Evolutionary conservation across 768 basidiomycete genomes (phyloP), one percentile per base, ranked within the genome.

Genomic region (Krasilnikovozyma curviuscula): DNA sequence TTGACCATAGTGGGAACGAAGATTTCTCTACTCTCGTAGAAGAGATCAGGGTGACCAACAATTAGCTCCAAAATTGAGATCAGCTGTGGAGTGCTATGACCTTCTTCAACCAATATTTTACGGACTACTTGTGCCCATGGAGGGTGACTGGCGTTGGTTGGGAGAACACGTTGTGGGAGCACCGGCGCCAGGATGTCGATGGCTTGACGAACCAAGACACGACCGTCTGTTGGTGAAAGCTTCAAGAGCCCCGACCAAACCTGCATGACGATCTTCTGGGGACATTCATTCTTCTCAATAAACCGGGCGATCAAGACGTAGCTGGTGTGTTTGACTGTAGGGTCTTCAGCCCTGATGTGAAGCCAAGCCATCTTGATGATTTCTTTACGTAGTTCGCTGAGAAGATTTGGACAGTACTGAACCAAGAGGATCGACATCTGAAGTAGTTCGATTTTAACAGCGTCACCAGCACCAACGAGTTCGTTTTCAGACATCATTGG

Each of bases 1-100:
- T 81, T 81, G 33, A 89, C 82, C 68, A 98, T 88, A 59, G 88
- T 82, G 0, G 86, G 81, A 13, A 95, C 75, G 65, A 95, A 97
- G 8, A 93, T 69, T 3, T 83, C 80, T 34, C 93, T 80, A 49
- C 86, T 83, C 34, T 83, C 79, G 68, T 81, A 97, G 67, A 95
- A 98, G 8, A 93, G 70, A 44, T 84, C 74, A 0, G 83, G 77
- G 52, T 95, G 86, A 51, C 85, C 81, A 53, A 85, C 79, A 48
- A 98, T 79, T 46, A 98, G 74, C 53, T 89, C 81, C 61, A 93
- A 98, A 44, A 95, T 81, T 53, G 73, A 71, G 51, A 80, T 76
- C 2, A 76, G 68, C 51, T 88, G 74, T 40, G 73, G 70, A 34
- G 62, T 65, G 24, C 73, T 71, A 43, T 74, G 73, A 2, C 81